These are phyloP conservation scores for Smittium mucronatum DNA, from an alignment of 371 early-diverging fungal species.

Conservation along the genomic window DNA sequence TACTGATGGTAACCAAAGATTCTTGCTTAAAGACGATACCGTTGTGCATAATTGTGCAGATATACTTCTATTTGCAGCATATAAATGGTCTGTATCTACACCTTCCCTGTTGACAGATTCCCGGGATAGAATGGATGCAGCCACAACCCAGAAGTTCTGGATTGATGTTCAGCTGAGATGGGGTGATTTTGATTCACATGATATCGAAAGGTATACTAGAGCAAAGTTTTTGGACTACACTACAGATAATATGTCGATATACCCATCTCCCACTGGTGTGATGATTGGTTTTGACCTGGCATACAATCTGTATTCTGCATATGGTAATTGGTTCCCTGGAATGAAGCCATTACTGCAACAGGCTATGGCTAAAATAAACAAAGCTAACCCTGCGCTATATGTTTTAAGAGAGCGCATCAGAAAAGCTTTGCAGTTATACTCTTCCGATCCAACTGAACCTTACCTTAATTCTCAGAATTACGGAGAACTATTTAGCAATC, in stretches of 20 bases:
- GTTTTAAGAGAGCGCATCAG: conserved; percentile 97
- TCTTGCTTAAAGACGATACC: conserved; percentile 25
- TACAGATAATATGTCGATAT: conserved; percentile 94
- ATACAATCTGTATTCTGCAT: conserved; percentile 83
- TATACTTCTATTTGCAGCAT: conserved; percentile 89
- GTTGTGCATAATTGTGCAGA: conserved; percentile 62
- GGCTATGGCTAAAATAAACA: conserved; percentile 96
- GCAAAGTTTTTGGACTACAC: conserved; percentile 97
- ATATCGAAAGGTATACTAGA: conserved; percentile 95
- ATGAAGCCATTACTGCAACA: conserved; percentile 94
- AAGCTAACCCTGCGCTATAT: conserved; percentile 93
- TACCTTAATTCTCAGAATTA: conserved; percentile 92
- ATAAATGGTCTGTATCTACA: conserved; percentile 93
- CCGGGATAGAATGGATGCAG: conserved; percentile 86
- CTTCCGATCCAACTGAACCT: conserved; percentile 97
- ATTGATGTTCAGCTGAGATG: conserved; percentile 96
- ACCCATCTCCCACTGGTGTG: conserved; percentile 92
- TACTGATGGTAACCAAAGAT: conserved; percentile 35
- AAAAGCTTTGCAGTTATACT: conserved; percentile 95
- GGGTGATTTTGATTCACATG: conserved; percentile 98
- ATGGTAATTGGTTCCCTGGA: conserved; percentile 96
- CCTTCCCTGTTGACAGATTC: conserved; percentile 72
- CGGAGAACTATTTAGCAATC: conserved; percentile 92
- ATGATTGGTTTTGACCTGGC: conserved; percentile 96
- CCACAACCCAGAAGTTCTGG: conserved; percentile 95